Evolutionary conservation across 1,284 basidiomycete genomes (phyloP).

Genomic region (Ganoderma sinense): DNA sequence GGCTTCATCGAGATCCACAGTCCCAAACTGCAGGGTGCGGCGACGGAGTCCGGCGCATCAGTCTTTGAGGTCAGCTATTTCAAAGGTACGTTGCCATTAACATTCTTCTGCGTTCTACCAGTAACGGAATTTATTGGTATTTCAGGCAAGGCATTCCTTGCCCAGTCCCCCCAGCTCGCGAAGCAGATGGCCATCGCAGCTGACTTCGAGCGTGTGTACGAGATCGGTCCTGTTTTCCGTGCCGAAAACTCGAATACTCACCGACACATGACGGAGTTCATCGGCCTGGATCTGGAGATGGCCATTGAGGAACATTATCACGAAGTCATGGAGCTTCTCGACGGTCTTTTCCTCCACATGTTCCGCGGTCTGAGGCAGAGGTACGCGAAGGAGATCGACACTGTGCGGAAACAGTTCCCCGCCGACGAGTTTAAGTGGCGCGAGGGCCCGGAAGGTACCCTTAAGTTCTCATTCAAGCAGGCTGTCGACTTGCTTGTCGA

Average conservation of each 20-base stretch:
- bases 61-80: constrained; percentile 99
- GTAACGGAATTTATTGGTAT: neutral
- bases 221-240: constrained; percentile 96
- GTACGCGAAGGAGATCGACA: constrained; percentile 84
- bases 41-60: constrained; percentile 95
- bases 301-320: constrained; percentile 98
- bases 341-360: constrained; percentile 84
- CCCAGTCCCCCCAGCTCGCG: constrained; percentile 96
- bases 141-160: constrained; percentile 88
- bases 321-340: constrained; percentile 90
- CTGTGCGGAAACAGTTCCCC: constrained; percentile 89
- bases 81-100: constrained; percentile 69
- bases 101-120: neutral
- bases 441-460: constrained; percentile 82
- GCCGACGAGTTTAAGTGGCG: constrained; percentile 91
- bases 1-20: constrained; percentile 97
- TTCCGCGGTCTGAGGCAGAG: constrained; percentile 84
- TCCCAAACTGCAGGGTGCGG: constrained; percentile 96
- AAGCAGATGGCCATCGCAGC: constrained; percentile 99
- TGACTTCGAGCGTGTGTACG: constrained; percentile 98
- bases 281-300: constrained; percentile 99
- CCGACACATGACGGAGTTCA: constrained; percentile 98
- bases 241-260: constrained; percentile 99
- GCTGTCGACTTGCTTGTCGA: constrained; percentile 88
- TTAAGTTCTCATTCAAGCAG: constrained; percentile 86